A percentile compares a stretch with the other conserved stretches of the same genome.
Conservation (phyloP, 306 rosid species). For the Corylus americana region DNA sequence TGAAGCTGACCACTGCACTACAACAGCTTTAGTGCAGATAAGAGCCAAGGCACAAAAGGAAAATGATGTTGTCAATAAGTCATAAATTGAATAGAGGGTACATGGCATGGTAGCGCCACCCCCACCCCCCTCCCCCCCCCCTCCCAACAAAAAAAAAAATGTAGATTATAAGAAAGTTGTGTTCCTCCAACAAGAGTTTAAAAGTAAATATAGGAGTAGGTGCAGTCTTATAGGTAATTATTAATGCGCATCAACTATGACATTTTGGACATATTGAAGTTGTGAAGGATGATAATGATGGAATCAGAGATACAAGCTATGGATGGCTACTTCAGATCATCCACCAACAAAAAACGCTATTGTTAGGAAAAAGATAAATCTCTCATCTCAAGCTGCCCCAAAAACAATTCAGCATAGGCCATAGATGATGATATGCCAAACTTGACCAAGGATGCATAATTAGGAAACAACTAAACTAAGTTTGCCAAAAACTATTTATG, state of each 20-base stretch:
- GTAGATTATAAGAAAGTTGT: not conserved
- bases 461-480: slow-evolving; percentile 16
- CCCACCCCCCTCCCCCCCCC: too few relatives aligned
- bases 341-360: not conserved
- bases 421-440: not conserved
- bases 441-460: not conserved
- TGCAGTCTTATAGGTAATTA: not conserved
- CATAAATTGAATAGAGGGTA: not conserved
- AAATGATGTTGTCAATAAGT: slow-evolving; percentile 1
- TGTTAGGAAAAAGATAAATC: not conserved
- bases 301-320: not conserved
- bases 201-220: not conserved
- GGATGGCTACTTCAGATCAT: not conserved
- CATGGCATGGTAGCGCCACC: not conserved
- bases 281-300: not conserved
- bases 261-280: not conserved
- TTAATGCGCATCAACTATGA: not conserved
- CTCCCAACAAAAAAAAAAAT: not conserved
- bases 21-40: not conserved
- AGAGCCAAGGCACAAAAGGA: not conserved
- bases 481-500: slow-evolving; percentile 1
- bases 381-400: not conserved
- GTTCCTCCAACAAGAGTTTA: not conserved
- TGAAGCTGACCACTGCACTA: slow-evolving; percentile 6
- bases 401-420: not conserved